Conservation (phyloP, 208 protist genomes). For the Endotrypanum monterogeii region DNA sequence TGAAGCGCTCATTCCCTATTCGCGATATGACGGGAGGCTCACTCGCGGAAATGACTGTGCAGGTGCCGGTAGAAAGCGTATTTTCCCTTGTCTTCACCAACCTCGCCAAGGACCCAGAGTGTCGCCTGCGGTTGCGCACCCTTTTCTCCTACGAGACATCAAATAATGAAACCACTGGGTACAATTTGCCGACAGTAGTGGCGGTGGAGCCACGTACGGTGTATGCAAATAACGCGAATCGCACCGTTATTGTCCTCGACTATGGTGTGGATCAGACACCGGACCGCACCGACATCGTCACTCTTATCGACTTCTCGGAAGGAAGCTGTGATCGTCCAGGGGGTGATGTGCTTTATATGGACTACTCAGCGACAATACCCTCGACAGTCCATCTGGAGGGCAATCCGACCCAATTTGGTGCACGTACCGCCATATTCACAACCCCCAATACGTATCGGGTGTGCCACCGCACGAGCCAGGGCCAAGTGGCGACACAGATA, state of each 20-base stretch:
- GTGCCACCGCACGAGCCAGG: slow-evolving; percentile 40
- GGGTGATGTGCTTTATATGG: slow-evolving; percentile 23
- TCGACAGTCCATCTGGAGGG: slow-evolving; percentile 9
- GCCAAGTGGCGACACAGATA: slow-evolving; percentile 26
- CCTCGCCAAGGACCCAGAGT: slow-evolving; percentile 33
- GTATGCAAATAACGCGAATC: slow-evolving; percentile 30
- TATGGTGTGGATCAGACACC: slow-evolving; percentile 23
- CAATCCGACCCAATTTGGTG: slow-evolving; percentile 21
- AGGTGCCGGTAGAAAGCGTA: slow-evolving; percentile 24
- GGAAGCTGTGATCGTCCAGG: slow-evolving; percentile 21
- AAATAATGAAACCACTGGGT: no score
- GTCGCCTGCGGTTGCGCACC: slow-evolving; percentile 48
- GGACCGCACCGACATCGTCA: slow-evolving; percentile 23
- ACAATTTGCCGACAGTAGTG: slow-evolving; percentile 44
- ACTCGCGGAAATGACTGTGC: slow-evolving; percentile 39
- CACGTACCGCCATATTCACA: slow-evolving; percentile 40
- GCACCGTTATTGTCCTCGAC: slow-evolving; percentile 51
- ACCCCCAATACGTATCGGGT: slow-evolving; percentile 48
- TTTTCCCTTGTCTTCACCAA: slow-evolving; percentile 74
- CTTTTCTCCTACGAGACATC: slow-evolving; percentile 26
- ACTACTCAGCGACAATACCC: slow-evolving; percentile 34
- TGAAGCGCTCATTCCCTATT: slow-evolving; percentile 51
- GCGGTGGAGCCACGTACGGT: slow-evolving; percentile 58
- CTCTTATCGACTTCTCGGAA: slow-evolving; percentile 29
- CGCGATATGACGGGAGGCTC: slow-evolving; percentile 66